Base-by-base conservation (phyloP, 106 monocot species). In the Amphibolis antarctica region DNA sequence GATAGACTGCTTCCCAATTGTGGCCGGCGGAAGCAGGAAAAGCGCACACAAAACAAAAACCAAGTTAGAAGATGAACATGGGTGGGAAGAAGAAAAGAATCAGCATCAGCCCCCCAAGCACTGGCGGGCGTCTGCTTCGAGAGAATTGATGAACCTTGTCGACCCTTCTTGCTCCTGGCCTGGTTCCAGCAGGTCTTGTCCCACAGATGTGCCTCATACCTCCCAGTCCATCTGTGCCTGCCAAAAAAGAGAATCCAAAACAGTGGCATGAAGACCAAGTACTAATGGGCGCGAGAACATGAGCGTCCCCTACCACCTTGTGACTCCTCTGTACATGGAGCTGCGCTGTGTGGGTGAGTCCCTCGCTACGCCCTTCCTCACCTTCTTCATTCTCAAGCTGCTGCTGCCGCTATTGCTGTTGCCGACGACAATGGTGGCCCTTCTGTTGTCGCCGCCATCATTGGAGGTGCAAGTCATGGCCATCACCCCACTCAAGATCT, bases 171-270 rank as follows among this genome's bases (percentile, higher is more conserved):
- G 72, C 72, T 88, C 70, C 79, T 79, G 15, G 85, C 71, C 48
- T 79, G 78, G 55, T 85, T 88, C 85, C 88, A 88, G 68, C 82
- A 80, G 60, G 75, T 75, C 60, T 88, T 88, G 60, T 88, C 88
- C 88, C 88, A 85, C 29, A 85, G 50, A 70, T 88, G 88, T 7
- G 85, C 88, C 66, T 88, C 88, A 57, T 66, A 85, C 42, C 85
- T 66, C 3, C 89, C 89, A 0, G 89, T 89, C 82, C 82, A 82
- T n/a, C 90, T 57, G 58, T 90, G 90, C 73, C 90, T 89, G 59
- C 28, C 20, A 26, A 67, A 31, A 29, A 28, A 28, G 26, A 54
- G 11, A 14, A 58, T 4, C 19, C n/a, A 29, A 9, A 47, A 46
- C 15, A 26, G 15, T 28, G 24, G 12, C 25, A 24, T 46, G 9